Conservation (phyloP, 225 moss, liverwort and hornwort species). For the Thuidium tamariscinum region DNA sequence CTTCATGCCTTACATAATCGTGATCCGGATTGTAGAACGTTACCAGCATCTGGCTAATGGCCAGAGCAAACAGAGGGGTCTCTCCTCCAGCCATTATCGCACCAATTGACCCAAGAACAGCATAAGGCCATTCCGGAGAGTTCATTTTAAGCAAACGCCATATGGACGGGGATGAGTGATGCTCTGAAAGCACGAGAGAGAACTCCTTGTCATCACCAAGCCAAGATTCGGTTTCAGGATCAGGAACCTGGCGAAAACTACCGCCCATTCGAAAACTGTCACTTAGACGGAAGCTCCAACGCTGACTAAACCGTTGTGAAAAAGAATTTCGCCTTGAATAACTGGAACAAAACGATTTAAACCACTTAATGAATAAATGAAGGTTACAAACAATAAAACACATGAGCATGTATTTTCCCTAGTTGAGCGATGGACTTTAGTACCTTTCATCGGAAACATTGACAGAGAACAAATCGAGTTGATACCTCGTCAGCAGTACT, state of each 20-base stretch:
- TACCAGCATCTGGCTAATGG: slow-evolving; percentile 86
- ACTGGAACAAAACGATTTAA: not conserved
- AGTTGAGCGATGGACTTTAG: not conserved
- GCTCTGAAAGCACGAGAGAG: slow-evolving; percentile 8
- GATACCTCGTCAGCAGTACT: not conserved
- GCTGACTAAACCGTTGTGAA: slow-evolving; percentile 40
- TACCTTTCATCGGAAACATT: not conserved
- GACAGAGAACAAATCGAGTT: not conserved
- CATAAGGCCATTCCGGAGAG: slow-evolving; percentile 91
- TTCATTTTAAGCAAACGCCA: slow-evolving; percentile 85
- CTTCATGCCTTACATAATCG: slow-evolving; percentile 53
- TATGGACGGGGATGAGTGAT: slow-evolving; percentile 36
- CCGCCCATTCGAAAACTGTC: slow-evolving; percentile 26
- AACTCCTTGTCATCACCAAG: slow-evolving; percentile 41
- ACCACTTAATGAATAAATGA: not conserved
- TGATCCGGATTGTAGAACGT: slow-evolving; percentile 76
- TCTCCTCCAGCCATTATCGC: slow-evolving; percentile 80
- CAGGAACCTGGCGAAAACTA: slow-evolving; percentile 39
- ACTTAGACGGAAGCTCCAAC: slow-evolving; percentile 37
- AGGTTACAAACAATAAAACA: not conserved
- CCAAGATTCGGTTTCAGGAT: slow-evolving; percentile 69
- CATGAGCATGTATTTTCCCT: not conserved
- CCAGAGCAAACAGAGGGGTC: slow-evolving; percentile 86
- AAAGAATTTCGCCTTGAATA: slow-evolving; percentile 27
- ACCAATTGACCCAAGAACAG: slow-evolving; percentile 64